These are phyloP conservation scores for Trametes sp. DNA, from an alignment of 1,284 basidiomycete genomes.

Conservation along the genomic window DNA sequence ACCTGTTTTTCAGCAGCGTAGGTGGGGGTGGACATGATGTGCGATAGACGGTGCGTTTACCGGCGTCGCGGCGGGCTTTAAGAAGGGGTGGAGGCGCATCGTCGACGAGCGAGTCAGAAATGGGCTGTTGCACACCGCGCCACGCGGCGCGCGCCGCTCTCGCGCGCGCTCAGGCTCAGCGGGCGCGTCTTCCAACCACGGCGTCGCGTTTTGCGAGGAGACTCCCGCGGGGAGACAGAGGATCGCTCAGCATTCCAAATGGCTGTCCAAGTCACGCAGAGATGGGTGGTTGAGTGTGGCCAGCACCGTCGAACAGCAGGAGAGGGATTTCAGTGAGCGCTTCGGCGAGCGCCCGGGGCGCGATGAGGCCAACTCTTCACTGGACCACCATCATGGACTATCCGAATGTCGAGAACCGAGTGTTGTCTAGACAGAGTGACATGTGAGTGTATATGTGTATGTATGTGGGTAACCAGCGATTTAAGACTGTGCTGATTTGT, in stretches of 20 bases:
- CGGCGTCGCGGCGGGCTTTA: slow-evolving; percentile 31
- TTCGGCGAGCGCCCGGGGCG: too few species aligned
- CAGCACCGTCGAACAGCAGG: background rate
- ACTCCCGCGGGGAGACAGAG: slow-evolving; percentile 14
- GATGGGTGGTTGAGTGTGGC: background rate
- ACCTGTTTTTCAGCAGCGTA: slow-evolving; percentile 69
- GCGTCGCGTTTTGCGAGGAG: slow-evolving; percentile 15
- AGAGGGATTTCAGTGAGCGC: background rate
- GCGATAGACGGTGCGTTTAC: slow-evolving; percentile 26
- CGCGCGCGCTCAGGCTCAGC: background rate
- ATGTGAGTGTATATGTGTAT: too few species aligned
- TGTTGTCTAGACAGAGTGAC: too few species aligned
- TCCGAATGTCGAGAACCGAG: too few species aligned
- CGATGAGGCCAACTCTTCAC: too few species aligned
- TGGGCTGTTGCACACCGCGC: slow-evolving; percentile 21
- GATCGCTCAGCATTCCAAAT: slow-evolving; percentile 36
- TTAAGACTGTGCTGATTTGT: too few species aligned
- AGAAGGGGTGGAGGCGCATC: slow-evolving; percentile 27
- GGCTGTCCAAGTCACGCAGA: slow-evolving; percentile 10
- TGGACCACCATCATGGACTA: too few species aligned
- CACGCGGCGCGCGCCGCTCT: slow-evolving; percentile 15
- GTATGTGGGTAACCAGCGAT: too few species aligned
- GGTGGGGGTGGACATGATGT: slow-evolving; percentile 42
- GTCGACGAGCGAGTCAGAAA: slow-evolving; percentile 26
- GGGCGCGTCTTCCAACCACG: slow-evolving; percentile 18